phyloP scores from a whole-genome alignment of 1,284 basidiomycete genomes.

The Ganoderma resinaceum region DNA sequence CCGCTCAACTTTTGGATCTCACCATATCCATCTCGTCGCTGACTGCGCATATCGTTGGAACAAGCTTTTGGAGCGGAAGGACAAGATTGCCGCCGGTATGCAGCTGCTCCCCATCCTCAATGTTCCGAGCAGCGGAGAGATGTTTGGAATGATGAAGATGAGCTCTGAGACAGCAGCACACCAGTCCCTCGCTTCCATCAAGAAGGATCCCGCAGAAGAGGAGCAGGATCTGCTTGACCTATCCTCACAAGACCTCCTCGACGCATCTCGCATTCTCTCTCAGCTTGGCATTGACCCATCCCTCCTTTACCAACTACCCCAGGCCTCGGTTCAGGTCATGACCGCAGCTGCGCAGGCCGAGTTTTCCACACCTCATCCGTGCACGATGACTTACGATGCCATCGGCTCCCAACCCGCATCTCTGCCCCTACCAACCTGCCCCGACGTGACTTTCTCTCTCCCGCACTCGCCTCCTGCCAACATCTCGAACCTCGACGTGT shows the following conservation, averaged over 20 bases:
- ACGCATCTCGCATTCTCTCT: not conserved
- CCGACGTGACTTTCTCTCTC: no score
- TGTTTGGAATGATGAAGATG: not conserved
- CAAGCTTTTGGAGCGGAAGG: not conserved
- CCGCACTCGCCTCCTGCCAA: no score
- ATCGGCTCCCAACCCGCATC: no score
- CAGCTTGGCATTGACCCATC: not conserved
- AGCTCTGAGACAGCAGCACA: not conserved
- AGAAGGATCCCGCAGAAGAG: not conserved
- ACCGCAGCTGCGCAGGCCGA: no score
- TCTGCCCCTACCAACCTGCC: no score
- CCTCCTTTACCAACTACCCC: not conserved
- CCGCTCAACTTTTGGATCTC: slow-evolving; percentile 4
- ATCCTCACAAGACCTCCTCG: not conserved
- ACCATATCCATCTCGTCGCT: slow-evolving; percentile 13
- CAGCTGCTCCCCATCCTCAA: not conserved
- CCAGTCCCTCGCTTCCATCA: not conserved
- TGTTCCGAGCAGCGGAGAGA: not conserved
- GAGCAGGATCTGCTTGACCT: not conserved
- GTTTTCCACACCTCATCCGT: no score
- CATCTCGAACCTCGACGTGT: not conserved
- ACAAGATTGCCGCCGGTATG: not conserved
- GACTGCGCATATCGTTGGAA: slow-evolving; percentile 10
- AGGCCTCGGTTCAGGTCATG: no score
- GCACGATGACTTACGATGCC: no score